phyloP scores from a whole-genome alignment of 164 flowering plant species.

The Stephania japonica region DNA sequence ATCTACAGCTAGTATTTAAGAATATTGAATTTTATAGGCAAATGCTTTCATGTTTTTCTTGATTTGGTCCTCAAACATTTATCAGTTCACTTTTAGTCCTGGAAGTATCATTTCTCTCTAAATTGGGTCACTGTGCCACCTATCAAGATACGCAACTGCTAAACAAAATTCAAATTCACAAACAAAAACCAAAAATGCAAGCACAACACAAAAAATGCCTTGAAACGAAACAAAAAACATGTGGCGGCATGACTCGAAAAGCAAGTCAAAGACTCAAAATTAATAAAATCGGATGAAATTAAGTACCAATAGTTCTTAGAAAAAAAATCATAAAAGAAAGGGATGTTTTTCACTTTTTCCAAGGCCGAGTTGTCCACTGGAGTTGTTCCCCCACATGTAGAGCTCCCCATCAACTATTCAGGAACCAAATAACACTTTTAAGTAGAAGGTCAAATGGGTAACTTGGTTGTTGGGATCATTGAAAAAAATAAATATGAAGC shows the following conservation, averaged over 20 bases:
- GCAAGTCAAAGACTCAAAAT: not conserved
- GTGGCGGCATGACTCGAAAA: not conserved
- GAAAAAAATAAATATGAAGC: not conserved
- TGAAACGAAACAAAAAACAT: not conserved
- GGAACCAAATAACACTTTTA: constrained; percentile 3
- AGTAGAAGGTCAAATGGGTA: constrained; percentile 1
- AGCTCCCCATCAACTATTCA: constrained; percentile 78
- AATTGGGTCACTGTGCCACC: too few relatives aligned
- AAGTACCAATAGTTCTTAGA: not conserved
- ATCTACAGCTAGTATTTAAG: not conserved
- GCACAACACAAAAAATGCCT: not conserved
- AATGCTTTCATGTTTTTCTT: not conserved
- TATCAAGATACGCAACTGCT: not conserved
- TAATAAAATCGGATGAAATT: not conserved
- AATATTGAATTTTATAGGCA: not conserved
- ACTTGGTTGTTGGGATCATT: not conserved
- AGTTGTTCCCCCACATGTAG: constrained; percentile 92
- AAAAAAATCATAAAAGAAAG: not conserved
- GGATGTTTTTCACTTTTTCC: constrained; percentile 60
- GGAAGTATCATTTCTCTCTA: too few relatives aligned
- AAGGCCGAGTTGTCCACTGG: constrained; percentile 93
- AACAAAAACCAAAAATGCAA: not conserved
- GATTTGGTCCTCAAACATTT: too few relatives aligned
- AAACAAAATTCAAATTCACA: not conserved
- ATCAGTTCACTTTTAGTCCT: too few relatives aligned